Evolutionary conservation across 495 filamentous ascomycete genomes (phyloP).

Genomic region (Penicillium desertorum): DNA sequence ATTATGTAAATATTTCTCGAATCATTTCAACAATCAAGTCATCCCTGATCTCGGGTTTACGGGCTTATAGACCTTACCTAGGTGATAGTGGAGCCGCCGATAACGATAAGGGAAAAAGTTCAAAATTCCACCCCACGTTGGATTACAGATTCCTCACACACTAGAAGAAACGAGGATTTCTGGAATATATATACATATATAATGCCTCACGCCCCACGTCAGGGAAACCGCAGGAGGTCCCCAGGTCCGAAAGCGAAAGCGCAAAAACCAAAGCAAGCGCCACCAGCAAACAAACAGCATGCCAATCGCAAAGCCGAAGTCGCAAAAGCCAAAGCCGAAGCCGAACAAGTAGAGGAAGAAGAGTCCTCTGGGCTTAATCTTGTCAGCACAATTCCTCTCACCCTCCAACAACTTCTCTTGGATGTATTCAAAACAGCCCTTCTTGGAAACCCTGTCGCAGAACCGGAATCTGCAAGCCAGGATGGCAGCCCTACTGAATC

Average conservation of each 20-base stretch:
- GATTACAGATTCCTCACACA: background rate
- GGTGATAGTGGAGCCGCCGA: conserved; percentile 8
- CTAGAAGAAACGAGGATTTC: background rate
- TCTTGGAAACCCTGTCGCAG: conserved; percentile 11
- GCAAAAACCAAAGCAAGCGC: conserved; percentile 6
- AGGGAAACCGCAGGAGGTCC: conserved; percentile 12
- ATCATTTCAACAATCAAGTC: background rate
- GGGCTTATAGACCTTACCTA: background rate
- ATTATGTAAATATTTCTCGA: background rate
- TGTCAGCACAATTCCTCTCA: conserved; percentile 39
- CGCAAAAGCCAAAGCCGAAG: conserved; percentile 14
- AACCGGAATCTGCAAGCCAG: conserved; percentile 16
- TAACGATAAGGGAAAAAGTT: conserved; percentile 16
- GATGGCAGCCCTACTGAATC: conserved; percentile 6
- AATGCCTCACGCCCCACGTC: conserved; percentile 16
- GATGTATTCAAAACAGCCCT: conserved; percentile 72
- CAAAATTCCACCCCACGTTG: conserved; percentile 13
- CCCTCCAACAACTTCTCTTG: conserved; percentile 72
- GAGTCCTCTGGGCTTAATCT: conserved; percentile 24
- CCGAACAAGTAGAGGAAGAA: conserved; percentile 10
- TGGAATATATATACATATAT: conserved; percentile 2
- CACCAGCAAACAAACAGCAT: conserved; percentile 21
- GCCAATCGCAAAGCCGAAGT: conserved; percentile 15
- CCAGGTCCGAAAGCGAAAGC: conserved; percentile 8
- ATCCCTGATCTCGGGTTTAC: background rate